These are phyloP conservation scores for Cavenderia fasciculata DNA, from an alignment of 78 protist species.

Conservation along the genomic window DNA sequence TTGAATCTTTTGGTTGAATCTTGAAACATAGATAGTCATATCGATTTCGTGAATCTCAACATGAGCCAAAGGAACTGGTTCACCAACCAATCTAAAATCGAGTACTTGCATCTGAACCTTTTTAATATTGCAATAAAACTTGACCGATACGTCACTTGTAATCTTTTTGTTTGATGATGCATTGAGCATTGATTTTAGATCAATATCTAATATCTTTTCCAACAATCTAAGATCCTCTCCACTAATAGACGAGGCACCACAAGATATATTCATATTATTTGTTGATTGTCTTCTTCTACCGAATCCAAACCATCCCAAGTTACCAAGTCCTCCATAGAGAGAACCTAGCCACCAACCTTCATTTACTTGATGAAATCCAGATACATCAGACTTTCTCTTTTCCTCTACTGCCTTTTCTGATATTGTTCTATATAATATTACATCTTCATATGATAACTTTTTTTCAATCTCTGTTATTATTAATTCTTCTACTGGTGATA, in stretches of 20 bases:
- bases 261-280: background rate
- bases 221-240: conserved; percentile 31
- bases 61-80: background rate
- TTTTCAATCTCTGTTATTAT: conserved; percentile 66
- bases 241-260: no score
- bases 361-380: background rate
- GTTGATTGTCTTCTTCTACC: background rate
- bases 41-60: background rate
- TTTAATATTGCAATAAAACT: conserved; percentile 15
- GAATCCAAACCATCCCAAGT: conserved; percentile 77
- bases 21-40: background rate
- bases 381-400: background rate
- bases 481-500: conserved; percentile 26
- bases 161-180: background rate
- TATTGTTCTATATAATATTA: conserved; percentile 48
- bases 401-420: conserved; percentile 25
- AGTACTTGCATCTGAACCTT: background rate
- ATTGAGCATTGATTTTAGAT: conserved; percentile 1
- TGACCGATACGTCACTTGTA: background rate
- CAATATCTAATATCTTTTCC: background rate
- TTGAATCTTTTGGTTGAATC: background rate
- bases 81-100: conserved; percentile 41
- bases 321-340: no score
- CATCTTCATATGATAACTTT: conserved; percentile 64
- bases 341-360: conserved; percentile 63